These are phyloP conservation scores for Cyclotella kingstonii DNA, from an alignment of 108 stramenopile species.

Conservation along the genomic window DNA sequence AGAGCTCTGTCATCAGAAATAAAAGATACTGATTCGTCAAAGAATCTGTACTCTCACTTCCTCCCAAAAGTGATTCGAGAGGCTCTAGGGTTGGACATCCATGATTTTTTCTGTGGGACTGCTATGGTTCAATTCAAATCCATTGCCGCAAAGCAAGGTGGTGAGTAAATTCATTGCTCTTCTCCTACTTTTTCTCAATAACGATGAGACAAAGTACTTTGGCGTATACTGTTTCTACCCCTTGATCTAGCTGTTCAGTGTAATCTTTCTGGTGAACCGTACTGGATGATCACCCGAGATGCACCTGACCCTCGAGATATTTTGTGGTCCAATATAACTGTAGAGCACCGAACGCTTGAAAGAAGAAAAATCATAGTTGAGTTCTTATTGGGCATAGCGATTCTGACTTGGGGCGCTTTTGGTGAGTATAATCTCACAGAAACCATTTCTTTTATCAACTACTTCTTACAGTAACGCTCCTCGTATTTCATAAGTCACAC, in stretches of 20 bases:
- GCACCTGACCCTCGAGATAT: constrained; percentile 64
- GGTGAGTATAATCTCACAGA: constrained; percentile 1
- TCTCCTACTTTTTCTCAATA: no score
- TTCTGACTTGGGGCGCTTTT: constrained; percentile 37
- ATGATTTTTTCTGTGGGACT: no score
- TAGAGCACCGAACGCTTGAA: constrained; percentile 35
- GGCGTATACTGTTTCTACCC: no score
- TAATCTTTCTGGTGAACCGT: constrained; percentile 40
- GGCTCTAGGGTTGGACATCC: no score
- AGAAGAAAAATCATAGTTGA: constrained; percentile 32
- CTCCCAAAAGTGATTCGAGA: no score
- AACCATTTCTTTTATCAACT: constrained; percentile 1
- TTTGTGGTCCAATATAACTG: constrained; percentile 50
- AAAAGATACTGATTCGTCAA: no score
- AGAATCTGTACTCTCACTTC: no score
- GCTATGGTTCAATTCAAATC: no score
- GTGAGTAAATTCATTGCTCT: no score
- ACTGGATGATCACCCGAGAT: constrained; percentile 33
- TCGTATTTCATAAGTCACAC: not conserved
- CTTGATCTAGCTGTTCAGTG: constrained; percentile 51
- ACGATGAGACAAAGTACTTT: no score
- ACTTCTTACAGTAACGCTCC: not conserved
- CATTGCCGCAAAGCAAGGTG: no score
- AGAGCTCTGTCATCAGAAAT: constrained; percentile 7
- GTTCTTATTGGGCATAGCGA: constrained; percentile 31